These are phyloP conservation scores for Nitzschia sp. DNA, from an alignment of 108 stramenopile species.

Conservation along the genomic window DNA sequence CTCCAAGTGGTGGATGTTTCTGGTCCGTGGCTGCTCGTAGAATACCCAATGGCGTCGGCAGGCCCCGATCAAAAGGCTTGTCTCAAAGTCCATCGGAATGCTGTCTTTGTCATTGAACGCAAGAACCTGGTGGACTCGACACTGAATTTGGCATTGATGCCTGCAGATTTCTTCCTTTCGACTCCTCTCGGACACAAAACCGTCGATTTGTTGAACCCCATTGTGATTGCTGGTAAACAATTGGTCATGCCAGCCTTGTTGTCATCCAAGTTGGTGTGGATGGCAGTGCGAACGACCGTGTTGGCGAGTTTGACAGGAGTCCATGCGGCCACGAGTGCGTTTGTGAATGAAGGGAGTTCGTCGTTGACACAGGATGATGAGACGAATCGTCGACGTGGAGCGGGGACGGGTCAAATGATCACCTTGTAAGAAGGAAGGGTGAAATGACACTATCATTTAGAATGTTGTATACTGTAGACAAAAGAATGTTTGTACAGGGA, in stretches of 20 bases:
- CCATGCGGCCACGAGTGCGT: constrained; percentile 55
- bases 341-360: constrained; percentile 47
- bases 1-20: constrained; percentile 57
- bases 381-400: neutral
- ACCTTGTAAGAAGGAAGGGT: constrained; percentile 1
- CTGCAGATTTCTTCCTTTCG: constrained; percentile 66
- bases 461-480: neutral
- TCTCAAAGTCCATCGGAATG: constrained; percentile 72
- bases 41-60: constrained; percentile 34
- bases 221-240: constrained; percentile 55
- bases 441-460: neutral
- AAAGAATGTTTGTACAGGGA: neutral
- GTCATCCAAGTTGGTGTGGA: constrained; percentile 59
- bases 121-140: constrained; percentile 67
- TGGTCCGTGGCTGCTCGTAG: constrained; percentile 54
- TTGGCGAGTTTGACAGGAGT: constrained; percentile 67
- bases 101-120: constrained; percentile 86
- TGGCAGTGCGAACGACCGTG: constrained; percentile 67
- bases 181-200: constrained; percentile 64
- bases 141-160: constrained; percentile 61
- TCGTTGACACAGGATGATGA: constrained; percentile 30
- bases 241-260: constrained; percentile 67
- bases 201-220: constrained; percentile 49
- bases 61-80: constrained; percentile 15
- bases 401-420: neutral